phyloP scores from a whole-genome alignment of 208 protist genomes.

The Wallacemonas sp. region DNA sequence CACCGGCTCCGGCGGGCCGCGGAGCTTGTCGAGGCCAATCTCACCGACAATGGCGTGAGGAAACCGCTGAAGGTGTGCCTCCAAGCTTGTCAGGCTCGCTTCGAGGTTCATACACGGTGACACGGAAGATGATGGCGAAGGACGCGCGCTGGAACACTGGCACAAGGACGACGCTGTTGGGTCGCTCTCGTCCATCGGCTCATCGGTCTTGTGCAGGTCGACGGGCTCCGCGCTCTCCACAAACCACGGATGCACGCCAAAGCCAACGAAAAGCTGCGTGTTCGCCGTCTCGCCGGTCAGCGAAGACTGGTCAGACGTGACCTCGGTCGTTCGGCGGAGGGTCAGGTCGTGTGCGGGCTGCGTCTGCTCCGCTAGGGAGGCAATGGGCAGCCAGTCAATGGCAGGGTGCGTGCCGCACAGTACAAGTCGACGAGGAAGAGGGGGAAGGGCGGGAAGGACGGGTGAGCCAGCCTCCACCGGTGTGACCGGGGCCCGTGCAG shows the following conservation, averaged over 20 bases:
- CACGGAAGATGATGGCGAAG: too few relatives aligned
- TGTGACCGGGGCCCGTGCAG: too few relatives aligned
- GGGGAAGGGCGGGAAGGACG: too few relatives aligned
- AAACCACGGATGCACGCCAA: conserved; percentile 86
- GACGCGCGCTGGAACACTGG: too few relatives aligned
- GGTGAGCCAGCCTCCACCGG: too few relatives aligned
- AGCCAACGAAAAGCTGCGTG: conserved; percentile 36
- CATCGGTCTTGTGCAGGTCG: background rate
- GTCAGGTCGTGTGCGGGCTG: too few relatives aligned
- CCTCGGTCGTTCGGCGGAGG: too few relatives aligned
- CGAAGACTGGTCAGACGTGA: too few relatives aligned
- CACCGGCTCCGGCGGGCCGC: conserved; percentile 38
- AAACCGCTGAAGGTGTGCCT: conserved; percentile 32
- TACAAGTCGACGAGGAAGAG: conserved; percentile 30
- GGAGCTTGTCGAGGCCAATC: conserved; percentile 85
- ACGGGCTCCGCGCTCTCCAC: conserved; percentile 10
- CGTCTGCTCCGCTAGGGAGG: background rate
- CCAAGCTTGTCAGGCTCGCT: conserved; percentile 40
- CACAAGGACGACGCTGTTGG: background rate
- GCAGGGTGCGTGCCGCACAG: conserved; percentile 78
- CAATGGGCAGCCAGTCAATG: conserved; percentile 54
- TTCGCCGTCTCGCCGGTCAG: too few relatives aligned
- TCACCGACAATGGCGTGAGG: conserved; percentile 76
- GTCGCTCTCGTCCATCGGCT: background rate
- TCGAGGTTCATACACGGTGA: conserved; percentile 16